Conservation (phyloP, 2,329 filamentous ascomycete species). For the Colletotrichum sp. region DNA sequence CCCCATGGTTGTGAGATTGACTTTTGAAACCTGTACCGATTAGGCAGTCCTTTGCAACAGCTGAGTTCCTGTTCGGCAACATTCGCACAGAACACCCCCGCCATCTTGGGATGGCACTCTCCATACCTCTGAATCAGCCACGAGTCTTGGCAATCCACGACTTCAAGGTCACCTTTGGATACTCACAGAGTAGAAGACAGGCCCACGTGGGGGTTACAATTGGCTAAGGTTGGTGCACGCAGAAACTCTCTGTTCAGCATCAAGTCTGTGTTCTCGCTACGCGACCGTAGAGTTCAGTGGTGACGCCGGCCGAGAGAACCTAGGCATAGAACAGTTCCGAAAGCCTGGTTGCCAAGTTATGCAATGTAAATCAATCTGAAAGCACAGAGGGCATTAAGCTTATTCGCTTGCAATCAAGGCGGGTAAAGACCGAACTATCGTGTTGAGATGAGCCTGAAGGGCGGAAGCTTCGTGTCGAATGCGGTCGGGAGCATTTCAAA, state of each 20-base stretch:
- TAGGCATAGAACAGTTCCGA: not conserved
- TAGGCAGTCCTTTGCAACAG: not conserved
- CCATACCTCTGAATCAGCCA: not conserved
- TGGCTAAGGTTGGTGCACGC: not conserved
- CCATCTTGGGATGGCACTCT: not conserved
- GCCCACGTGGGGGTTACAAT: not conserved
- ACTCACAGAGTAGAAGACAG: fast-evolving
- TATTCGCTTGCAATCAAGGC: not conserved
- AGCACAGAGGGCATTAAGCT: fast-evolving
- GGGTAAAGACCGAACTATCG: not conserved
- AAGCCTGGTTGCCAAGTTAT: not conserved
- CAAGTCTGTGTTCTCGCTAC: not conserved
- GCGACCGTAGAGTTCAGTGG: not conserved
- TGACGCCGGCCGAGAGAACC: not conserved
- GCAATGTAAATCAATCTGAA: not conserved
- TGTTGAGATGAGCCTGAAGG: not conserved
- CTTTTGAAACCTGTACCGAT: not conserved
- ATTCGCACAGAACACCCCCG: not conserved
- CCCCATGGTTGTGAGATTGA: not conserved
- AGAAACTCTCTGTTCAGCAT: not conserved
- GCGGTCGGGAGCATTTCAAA: not conserved
- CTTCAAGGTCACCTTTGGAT: fast-evolving
- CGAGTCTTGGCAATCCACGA: not conserved
- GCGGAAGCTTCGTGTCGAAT: not conserved
- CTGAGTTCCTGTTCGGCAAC: not conserved